Base-by-base conservation (phyloP, 768 basidiomycete genomes). In the Serendipita vermifera region DNA sequence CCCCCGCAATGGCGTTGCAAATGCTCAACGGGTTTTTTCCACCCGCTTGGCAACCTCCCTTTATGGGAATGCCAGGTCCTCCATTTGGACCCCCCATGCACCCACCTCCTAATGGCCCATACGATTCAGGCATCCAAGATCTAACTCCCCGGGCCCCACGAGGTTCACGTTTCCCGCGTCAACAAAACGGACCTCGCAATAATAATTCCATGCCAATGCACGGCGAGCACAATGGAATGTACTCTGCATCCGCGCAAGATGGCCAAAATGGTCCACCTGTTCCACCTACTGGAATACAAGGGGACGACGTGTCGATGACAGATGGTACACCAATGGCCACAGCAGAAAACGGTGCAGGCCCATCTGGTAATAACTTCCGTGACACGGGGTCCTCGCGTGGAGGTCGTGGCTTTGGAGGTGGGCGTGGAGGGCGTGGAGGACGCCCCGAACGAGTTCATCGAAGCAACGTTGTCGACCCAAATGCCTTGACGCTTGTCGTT, bases 401-500 rank as follows among this genome's bases (percentile, higher is more conserved):
- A 83, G 9, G 79, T 78, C 41, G 86, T 88, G 80, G 87, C 5
- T 67, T 69, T 55, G 70, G 70, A 22, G 69, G 72, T 46, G 67
- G 70, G 20, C 66, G 70, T 46, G 36, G 60, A 27, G 69, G 78
- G 35, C 74, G 75, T 39, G 68, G 69, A 32, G 73, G 73, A 3
- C 68, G 75, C 51, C 63, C 64, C 6, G 69, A 72, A n/a, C 68
- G 75, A 43, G 75, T 77, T 3, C 70, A 71, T 27, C 80, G 82
- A 27, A 75, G 73, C n/a, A 86, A 85, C 62, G 69, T 74, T 46
- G 80, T 77, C 4, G 83, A 84, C 29, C 78, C 75, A 5, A 79
- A 79, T 58, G 78, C 73, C 56, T 83, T 84, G 69, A 90, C 87
- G 0, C 75, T 98, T 20, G 89, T 96, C 13, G 85, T 98, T 33